Evolutionary conservation across 768 basidiomycete species (phyloP).

Genomic region (Termitomyces heimii): DNA sequence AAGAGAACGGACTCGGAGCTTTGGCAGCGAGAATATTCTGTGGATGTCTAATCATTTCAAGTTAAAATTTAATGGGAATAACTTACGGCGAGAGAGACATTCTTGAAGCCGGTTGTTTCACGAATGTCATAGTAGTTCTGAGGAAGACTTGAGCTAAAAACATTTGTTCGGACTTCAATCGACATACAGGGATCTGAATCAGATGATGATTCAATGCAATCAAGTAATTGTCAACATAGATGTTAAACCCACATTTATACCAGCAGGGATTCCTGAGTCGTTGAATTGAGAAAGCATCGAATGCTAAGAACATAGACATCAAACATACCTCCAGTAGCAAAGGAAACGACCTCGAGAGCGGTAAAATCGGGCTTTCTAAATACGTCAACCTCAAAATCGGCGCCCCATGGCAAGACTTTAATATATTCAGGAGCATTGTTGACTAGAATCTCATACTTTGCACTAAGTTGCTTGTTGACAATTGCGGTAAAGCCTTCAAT

Average conservation of each 20-base stretch:
- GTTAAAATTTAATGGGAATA: neutral
- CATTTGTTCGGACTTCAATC: neutral
- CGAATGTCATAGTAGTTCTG: slow-evolving; percentile 83
- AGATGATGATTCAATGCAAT: neutral
- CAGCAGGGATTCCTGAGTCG: slow-evolving; percentile 69
- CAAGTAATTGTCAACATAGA: neutral
- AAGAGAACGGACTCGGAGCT: slow-evolving; percentile 54
- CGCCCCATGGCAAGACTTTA: slow-evolving; percentile 80
- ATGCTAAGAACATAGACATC: slow-evolving; percentile 5
- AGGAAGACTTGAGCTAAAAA: neutral
- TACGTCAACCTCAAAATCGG: slow-evolving; percentile 56
- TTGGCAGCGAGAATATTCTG: slow-evolving; percentile 87
- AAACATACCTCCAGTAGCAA: slow-evolving; percentile 71
- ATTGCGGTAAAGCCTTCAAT: slow-evolving; percentile 79
- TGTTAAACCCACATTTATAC: slow-evolving; percentile 61
- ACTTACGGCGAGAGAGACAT: slow-evolving; percentile 75
- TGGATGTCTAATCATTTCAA: neutral
- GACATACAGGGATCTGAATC: slow-evolving; percentile 57
- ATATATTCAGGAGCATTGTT: slow-evolving; percentile 73
- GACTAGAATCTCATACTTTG: slow-evolving; percentile 76
- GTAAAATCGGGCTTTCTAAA: slow-evolving; percentile 89
- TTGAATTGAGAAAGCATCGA: neutral
- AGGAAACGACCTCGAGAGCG: slow-evolving; percentile 75
- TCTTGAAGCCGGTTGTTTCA: slow-evolving; percentile 82
- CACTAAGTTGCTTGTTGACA: slow-evolving; percentile 78